Base-by-base conservation (phyloP, 2,329 filamentous ascomycete species). In the Orbilia blumenaviensis region DNA sequence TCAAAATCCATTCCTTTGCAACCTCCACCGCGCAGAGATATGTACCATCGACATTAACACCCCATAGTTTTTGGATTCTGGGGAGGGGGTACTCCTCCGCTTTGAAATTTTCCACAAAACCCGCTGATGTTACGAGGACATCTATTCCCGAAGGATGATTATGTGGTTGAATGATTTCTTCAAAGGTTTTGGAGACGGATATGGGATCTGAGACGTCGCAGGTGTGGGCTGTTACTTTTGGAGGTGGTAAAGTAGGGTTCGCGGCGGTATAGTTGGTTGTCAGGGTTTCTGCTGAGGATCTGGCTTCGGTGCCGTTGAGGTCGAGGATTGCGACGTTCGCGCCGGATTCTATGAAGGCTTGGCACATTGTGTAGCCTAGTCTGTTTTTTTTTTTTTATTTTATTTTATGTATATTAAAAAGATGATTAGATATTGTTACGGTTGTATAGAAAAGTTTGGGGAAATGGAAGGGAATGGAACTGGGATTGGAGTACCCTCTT, bases 41-140 rank as follows among this genome's bases (percentile, higher is more conserved):
- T 66, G 94, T 96, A 21, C 94, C 94, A 81, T 92, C 92, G 0
- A 98, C 93, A 79, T 97, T 97, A 82, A 97, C 94, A 58, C 89
- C 90, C 93, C 93, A 97, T 14, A 98, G 89, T 86, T 96, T 96
- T 83, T 94, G 89, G 84, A 97, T 90, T 79, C 94, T 91, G 80
- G 97, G 93, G 79, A 94, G 89, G 0, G 94, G 94, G 84, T 98
- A 98, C 79, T 90, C 78, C 38, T 79, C 78, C 52, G 94, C 94
- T 81, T 96, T 91, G 81, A 93, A 96, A 85, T 97, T 97, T 85
- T 97, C 94, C 12, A 92, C 95, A 85, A 98, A 97, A 50, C 94
- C 94, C 58, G 94, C 94, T n/a, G 93, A 96, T 25, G 94, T 97
- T 80, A 98, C 94, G 25, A 98, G 88, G 83, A 92, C 90, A 84